Base-by-base conservation (phyloP, 257 asterid genomes). In the Nicotiana tomentosiformis region DNA sequence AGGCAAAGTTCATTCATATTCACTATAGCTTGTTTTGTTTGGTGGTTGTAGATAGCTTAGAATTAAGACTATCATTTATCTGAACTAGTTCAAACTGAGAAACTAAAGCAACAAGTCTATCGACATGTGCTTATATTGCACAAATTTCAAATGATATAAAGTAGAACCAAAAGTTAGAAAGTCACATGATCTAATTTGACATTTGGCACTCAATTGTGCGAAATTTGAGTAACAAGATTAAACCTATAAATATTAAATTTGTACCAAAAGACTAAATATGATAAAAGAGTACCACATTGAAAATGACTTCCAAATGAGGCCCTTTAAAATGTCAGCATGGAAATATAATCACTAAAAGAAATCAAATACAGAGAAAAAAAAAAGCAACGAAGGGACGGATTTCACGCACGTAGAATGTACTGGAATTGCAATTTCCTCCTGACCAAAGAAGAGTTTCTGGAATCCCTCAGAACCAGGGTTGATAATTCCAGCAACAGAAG, bases 391-490 rank as follows among this genome's bases (percentile, higher is more conserved):
- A 51, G 3, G 64, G 64, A 76, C 8, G 39, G 29, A 76, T 30
- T 76, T 32, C 67, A 87, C 98, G 58, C 84, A 96, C 99, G 93
- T 82, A 35, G 99, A 92, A 83, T 96, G 99, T 57, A 96, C 99
- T 32, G 98, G 99, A 84, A 96, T 96, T 62, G 99, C 98, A 18
- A 96, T 94, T 89, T 94, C 98, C 88, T 96, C 98, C 87, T 96
- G 98, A 81, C 99, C 98, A 68, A 96, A 96, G 89, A 96, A 96
- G 77, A 96, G 91, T 83, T 96, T 96, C 89, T 96, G 99, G 87
- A 96, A 96, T 70, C 99, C 99, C 91, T 96, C 99, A 53, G 99
- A 91, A 89, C 98, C 99, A 78, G 99, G 99, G 88, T 93, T 94
- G 86, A 96, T 90, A 81, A 96, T 96, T 87, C 99, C 99, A 80